Percentiles rank a stretch among this genome's conserved stretches.
Conservation (phyloP, 2,329 filamentous ascomycete species). For the Colletotrichum sp. region DNA sequence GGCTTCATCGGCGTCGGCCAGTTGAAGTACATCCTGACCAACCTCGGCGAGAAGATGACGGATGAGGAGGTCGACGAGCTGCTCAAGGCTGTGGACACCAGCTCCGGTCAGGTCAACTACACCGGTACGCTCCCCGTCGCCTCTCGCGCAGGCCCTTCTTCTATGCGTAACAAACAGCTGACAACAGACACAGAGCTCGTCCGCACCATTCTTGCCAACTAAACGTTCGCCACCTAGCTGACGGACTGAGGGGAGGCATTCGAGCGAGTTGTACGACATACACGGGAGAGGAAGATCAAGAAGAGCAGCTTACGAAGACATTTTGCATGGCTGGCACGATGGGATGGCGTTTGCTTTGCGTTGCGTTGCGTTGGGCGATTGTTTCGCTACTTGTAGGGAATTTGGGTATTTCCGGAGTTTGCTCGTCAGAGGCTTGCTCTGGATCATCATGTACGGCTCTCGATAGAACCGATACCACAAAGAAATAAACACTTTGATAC, state of each 20-base stretch:
- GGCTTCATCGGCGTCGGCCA: constrained; percentile 98
- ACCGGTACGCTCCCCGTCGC: constrained; percentile 66
- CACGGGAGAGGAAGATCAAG: neutral
- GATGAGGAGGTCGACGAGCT: constrained; percentile 99
- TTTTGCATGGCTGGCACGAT: constrained; percentile 21
- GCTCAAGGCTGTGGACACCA: constrained; percentile 96
- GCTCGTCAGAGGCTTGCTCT: constrained; percentile 10
- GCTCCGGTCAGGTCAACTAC: constrained; percentile 97
- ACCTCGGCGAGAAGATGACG: constrained; percentile 98
- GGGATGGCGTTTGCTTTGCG: constrained; percentile 21
- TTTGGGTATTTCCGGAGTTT: constrained; percentile 16
- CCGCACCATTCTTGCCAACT: constrained; percentile 87
- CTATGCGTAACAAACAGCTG: neutral
- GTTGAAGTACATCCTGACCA: constrained; percentile 96
- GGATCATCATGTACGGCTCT: neutral
- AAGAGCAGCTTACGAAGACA: constrained; percentile 8
- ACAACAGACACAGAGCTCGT: constrained; percentile 68
- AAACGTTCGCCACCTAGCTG: constrained; percentile 25
- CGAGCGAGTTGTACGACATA: constrained; percentile 1
- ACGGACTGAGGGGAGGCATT: neutral
- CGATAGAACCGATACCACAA: neutral
- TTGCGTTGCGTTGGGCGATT: constrained; percentile 11
- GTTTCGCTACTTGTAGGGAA: constrained; percentile 1
- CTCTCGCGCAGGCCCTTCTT: fast-evolving
- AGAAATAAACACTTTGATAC: constrained; percentile 12